phyloP scores from a whole-genome alignment of 768 basidiomycete species.

The Candolleomyces aberdarensis region DNA sequence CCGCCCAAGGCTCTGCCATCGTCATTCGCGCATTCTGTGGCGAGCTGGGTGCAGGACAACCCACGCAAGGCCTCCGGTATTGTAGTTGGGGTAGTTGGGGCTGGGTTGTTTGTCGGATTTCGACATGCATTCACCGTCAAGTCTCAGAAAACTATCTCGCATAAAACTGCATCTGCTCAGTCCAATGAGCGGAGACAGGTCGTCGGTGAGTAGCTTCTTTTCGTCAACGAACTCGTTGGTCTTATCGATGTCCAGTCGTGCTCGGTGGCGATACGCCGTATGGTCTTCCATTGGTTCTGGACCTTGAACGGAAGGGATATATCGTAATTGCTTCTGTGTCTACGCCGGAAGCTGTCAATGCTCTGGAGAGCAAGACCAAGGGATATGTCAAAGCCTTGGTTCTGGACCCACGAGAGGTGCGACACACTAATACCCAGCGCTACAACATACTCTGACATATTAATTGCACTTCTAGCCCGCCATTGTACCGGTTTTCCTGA shows the following conservation, averaged over 20 bases:
- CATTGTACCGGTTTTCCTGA: constrained; percentile 71
- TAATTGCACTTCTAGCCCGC: constrained; percentile 47
- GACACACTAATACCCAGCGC: constrained; percentile 12
- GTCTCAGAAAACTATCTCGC: neutral
- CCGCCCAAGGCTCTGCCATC: constrained; percentile 50
- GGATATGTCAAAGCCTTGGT: constrained; percentile 83
- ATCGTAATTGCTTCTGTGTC: constrained; percentile 81
- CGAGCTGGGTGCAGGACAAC: constrained; percentile 52
- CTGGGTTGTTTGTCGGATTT: constrained; percentile 62
- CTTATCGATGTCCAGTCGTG: constrained; percentile 48
- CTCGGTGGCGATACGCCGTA: constrained; percentile 77
- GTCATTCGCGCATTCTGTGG: constrained; percentile 39
- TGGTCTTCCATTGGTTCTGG: constrained; percentile 67
- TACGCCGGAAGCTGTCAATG: constrained; percentile 59
- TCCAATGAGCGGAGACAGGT: constrained; percentile 59
- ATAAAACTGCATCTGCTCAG: constrained; percentile 40
- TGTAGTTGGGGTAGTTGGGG: constrained; percentile 55
- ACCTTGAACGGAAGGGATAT: constrained; percentile 75
- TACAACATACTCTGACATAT: neutral
- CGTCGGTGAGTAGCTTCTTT: constrained; percentile 48
- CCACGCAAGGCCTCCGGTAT: constrained; percentile 61
- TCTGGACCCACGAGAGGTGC: constrained; percentile 74
- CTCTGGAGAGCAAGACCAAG: constrained; percentile 60
- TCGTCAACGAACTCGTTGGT: neutral
- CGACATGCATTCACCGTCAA: constrained; percentile 27